A percentile compares a stretch with the other conserved stretches of the same genome.
Evolutionary conservation across 2,329 filamentous ascomycete genomes (phyloP).

Genomic region (Paecilomyces dactylethromorphus): DNA sequence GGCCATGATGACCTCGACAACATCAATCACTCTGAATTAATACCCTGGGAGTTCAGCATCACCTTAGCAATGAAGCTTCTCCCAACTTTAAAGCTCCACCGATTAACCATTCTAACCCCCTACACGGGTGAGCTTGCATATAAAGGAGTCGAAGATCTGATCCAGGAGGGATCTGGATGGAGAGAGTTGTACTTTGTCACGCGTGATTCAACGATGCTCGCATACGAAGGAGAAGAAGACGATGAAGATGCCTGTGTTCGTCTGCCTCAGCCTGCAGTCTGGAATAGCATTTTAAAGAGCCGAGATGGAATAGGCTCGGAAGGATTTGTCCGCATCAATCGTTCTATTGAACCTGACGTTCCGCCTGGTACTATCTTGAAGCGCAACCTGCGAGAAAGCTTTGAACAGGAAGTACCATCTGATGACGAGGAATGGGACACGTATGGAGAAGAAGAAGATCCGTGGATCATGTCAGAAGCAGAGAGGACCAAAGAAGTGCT

Average conservation of each 20-base stretch:
- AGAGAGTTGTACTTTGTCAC: not conserved
- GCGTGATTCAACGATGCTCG: not conserved
- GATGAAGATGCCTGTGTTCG: not conserved
- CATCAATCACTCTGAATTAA: not conserved
- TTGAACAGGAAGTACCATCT: not conserved
- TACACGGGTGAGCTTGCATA: not conserved
- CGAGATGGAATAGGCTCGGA: not conserved
- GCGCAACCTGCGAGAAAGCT: not conserved
- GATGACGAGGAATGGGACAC: not conserved
- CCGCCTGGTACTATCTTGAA: not conserved
- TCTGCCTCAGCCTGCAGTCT: not conserved
- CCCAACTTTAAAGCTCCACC: not conserved
- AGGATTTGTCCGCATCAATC: not conserved
- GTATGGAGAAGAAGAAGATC: not conserved
- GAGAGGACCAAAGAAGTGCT: not conserved
- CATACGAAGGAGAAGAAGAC: not conserved
- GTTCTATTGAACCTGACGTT: not conserved
- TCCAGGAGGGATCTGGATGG: not conserved
- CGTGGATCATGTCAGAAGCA: not conserved
- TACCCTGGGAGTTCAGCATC: not conserved
- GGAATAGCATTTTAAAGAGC: not conserved
- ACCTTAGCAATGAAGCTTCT: not conserved
- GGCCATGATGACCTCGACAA: not conserved
- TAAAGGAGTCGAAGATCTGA: not conserved
- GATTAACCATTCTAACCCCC: not conserved